Percentiles rank a stretch among this genome's conserved stretches.
Conservation (phyloP, 2,329 filamentous ascomycete species). For the Phyllosticta citribraziliensis region DNA sequence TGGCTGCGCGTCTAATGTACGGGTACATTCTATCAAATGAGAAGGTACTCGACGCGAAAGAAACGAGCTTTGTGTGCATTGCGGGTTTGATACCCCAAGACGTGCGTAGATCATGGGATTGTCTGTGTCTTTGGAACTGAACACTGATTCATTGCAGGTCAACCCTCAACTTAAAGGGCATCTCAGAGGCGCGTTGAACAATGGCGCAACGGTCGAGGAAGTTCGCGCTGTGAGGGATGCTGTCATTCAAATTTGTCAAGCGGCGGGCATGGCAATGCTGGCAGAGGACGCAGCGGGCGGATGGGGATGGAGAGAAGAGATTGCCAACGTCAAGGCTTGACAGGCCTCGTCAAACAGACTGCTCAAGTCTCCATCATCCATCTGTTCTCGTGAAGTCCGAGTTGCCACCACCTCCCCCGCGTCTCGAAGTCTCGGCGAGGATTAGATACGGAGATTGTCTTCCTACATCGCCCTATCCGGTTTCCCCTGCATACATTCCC, state of each 20-base stretch:
- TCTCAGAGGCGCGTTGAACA: slow-evolving; percentile 41
- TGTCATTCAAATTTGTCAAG: slow-evolving; percentile 38
- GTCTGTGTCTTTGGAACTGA: background rate
- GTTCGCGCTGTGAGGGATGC: slow-evolving; percentile 40
- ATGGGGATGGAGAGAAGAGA: slow-evolving; percentile 39
- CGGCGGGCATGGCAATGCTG: slow-evolving; percentile 37
- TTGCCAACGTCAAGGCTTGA: slow-evolving; percentile 29
- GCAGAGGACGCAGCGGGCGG: slow-evolving; percentile 25
- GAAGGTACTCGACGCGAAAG: slow-evolving; percentile 34
- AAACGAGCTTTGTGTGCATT: slow-evolving; percentile 44
- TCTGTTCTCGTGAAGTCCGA: background rate
- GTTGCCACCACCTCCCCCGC: background rate
- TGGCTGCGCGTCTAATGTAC: slow-evolving; percentile 41
- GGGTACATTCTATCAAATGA: slow-evolving; percentile 41
- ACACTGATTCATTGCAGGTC: slow-evolving; percentile 24
- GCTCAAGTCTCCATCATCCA: background rate
- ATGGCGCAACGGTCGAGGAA: slow-evolving; percentile 40
- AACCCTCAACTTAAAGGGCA: slow-evolving; percentile 47
- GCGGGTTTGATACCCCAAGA: slow-evolving; percentile 44
- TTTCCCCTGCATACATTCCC: background rate
- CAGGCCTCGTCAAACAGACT: background rate
- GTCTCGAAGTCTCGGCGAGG: background rate
- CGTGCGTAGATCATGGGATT: slow-evolving; percentile 22
- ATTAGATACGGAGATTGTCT: background rate
- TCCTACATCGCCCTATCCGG: background rate